Evolutionary conservation across 108 stramenopile genomes (phyloP).

Genomic region (Cyclotella cryptica): DNA sequence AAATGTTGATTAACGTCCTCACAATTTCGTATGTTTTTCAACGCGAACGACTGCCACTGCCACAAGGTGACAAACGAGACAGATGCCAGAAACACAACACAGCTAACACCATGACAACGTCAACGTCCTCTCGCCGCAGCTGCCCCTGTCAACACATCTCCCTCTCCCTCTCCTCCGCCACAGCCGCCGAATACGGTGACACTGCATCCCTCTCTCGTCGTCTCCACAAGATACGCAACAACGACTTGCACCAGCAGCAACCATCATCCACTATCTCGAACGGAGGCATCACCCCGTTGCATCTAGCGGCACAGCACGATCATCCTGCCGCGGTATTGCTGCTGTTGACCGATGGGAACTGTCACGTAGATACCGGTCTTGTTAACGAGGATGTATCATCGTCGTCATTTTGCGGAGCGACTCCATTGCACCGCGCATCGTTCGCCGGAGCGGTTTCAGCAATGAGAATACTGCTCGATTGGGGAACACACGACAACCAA

Average conservation of each 20-base stretch:
- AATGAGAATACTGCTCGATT: constrained; percentile 73
- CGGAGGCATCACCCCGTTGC: constrained; percentile 68
- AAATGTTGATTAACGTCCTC: too few relatives aligned
- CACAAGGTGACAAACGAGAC: too few relatives aligned
- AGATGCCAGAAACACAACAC: neutral
- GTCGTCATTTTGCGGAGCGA: constrained; percentile 51
- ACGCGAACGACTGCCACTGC: too few relatives aligned
- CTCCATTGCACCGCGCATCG: constrained; percentile 84
- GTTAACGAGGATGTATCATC: neutral
- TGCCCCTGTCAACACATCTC: constrained; percentile 78
- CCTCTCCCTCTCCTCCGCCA: constrained; percentile 74
- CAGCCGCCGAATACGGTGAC: constrained; percentile 88
- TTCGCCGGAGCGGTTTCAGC: constrained; percentile 82
- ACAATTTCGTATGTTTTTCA: too few relatives aligned
- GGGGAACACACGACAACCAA: constrained; percentile 15
- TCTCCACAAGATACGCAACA: constrained; percentile 10
- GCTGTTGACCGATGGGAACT: constrained; percentile 58
- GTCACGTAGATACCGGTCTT: constrained; percentile 57
- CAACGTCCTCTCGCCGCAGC: constrained; percentile 12
- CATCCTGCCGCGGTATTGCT: constrained; percentile 72
- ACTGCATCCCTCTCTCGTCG: constrained; percentile 48
- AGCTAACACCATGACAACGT: neutral
- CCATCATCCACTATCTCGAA: neutral
- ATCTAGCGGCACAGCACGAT: constrained; percentile 81
- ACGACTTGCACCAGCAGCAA: neutral